Evolutionary conservation across 306 rosid species (phyloP).

Genomic region (Abrus precatorius): DNA sequence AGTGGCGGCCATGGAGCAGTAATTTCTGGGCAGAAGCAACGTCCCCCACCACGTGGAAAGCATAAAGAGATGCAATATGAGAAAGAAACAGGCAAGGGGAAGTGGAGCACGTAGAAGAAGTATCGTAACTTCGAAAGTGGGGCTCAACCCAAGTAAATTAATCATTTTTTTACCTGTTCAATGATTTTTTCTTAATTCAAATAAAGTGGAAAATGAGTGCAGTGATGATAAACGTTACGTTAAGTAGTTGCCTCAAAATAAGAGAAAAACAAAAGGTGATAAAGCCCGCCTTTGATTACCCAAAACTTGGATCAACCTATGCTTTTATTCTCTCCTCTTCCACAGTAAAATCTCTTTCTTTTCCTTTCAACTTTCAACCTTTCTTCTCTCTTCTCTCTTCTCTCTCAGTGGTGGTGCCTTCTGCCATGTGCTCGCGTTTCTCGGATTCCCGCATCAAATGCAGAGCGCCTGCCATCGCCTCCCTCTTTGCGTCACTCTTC

Average conservation of each 20-base stretch:
- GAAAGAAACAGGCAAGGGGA: not conserved
- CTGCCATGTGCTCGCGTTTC: conserved; percentile 61
- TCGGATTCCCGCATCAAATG: conserved; percentile 52
- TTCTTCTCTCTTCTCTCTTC: conserved; percentile 28
- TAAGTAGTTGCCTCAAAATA: conserved; percentile 50
- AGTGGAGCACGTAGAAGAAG: conserved; percentile 43
- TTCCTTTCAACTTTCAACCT: conserved; percentile 39
- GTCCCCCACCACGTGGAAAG: conserved; percentile 61
- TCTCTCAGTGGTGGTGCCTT: conserved; percentile 21
- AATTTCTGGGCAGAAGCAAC: conserved; percentile 26
- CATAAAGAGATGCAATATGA: conserved; percentile 43
- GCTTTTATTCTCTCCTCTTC: not conserved
- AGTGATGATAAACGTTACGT: conserved; percentile 8
- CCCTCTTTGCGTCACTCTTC: conserved; percentile 54
- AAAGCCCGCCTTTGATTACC: conserved; percentile 59
- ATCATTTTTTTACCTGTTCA: too few relatives aligned
- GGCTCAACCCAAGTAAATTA: conserved; percentile 12
- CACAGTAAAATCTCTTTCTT: conserved; percentile 52
- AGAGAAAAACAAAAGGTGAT: conserved; percentile 53
- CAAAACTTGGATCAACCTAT: conserved; percentile 50
- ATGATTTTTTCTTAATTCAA: conserved; percentile 4
- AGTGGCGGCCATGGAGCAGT: not conserved
- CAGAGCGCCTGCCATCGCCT: conserved; percentile 46
- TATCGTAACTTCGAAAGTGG: conserved; percentile 42
- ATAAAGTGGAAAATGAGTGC: conserved; percentile 17